phyloP scores from a whole-genome alignment of 306 rosid species.

The Inga leiocalycina region DNA sequence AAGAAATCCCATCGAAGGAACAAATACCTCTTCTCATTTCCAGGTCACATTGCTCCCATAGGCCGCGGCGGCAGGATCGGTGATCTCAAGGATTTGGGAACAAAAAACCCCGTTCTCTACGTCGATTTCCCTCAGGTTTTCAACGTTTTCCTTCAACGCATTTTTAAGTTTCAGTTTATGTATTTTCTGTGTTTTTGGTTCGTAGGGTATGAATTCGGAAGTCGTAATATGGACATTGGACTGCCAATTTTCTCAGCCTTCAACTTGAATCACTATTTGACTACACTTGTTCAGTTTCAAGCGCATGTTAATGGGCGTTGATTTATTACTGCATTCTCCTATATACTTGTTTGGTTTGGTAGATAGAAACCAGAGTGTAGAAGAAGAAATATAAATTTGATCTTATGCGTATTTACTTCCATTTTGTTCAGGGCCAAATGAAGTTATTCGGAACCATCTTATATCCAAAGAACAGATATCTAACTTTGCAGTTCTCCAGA shows the following conservation, averaged over 20 bases:
- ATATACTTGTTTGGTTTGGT: background rate
- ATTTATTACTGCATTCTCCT: background rate
- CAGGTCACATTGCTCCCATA: background rate
- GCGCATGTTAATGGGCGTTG: background rate
- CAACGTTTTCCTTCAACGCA: background rate
- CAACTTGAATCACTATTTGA: background rate
- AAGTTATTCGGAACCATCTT: conserved; percentile 90
- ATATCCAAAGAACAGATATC: conserved; percentile 79
- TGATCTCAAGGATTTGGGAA: background rate
- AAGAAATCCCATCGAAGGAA: background rate
- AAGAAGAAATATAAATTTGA: background rate
- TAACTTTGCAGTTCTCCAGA: conserved; percentile 82
- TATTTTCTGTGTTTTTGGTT: background rate
- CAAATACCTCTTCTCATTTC: background rate
- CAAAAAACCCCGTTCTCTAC: background rate
- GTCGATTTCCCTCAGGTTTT: background rate
- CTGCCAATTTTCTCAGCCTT: background rate
- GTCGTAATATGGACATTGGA: too few species aligned
- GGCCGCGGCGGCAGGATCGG: background rate
- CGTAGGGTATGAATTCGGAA: background rate
- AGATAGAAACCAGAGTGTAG: background rate
- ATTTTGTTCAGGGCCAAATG: conserved; percentile 67
- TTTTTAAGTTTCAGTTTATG: background rate
- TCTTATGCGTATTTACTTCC: background rate
- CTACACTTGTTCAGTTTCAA: background rate